Evolutionary conservation across 441 rosid species (phyloP).

Genomic region (Erodium moschatum): DNA sequence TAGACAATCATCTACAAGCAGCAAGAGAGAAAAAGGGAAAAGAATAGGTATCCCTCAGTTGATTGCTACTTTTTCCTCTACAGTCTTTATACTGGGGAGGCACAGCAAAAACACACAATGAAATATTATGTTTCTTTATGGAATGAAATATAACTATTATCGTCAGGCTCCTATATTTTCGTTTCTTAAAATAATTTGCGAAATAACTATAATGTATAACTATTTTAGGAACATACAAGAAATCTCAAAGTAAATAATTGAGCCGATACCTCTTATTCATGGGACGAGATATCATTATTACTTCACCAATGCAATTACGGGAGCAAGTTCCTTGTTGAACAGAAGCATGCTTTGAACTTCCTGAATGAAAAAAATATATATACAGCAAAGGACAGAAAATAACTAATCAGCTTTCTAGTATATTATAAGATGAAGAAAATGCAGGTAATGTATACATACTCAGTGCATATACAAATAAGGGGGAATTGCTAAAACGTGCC

Average conservation of each 20-base stretch:
- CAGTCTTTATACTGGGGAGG: too few species aligned
- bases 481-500: too few species aligned
- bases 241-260: neutral
- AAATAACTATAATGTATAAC: neutral
- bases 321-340: constrained; percentile 21
- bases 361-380: constrained; percentile 27
- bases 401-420: neutral
- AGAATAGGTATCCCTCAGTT: too few species aligned
- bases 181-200: neutral
- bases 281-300: constrained; percentile 42
- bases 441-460: constrained; percentile 15
- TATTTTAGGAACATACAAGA: neutral
- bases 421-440: neutral
- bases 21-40: too few species aligned
- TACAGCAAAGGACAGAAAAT: neutral
- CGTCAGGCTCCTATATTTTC: too few species aligned
- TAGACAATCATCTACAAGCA: too few species aligned
- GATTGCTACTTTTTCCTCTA: too few species aligned
- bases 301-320: constrained; percentile 58
- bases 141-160: too few species aligned
- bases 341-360: constrained; percentile 34
- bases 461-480: neutral
- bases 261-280: constrained; percentile 38
- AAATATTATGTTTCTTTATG: too few species aligned
- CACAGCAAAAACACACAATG: too few species aligned